A percentile compares a stretch with the other conserved stretches of the same genome.
Evolutionary conservation across 495 filamentous ascomycete species (phyloP).

Genomic region (Xylaria intraflava): DNA sequence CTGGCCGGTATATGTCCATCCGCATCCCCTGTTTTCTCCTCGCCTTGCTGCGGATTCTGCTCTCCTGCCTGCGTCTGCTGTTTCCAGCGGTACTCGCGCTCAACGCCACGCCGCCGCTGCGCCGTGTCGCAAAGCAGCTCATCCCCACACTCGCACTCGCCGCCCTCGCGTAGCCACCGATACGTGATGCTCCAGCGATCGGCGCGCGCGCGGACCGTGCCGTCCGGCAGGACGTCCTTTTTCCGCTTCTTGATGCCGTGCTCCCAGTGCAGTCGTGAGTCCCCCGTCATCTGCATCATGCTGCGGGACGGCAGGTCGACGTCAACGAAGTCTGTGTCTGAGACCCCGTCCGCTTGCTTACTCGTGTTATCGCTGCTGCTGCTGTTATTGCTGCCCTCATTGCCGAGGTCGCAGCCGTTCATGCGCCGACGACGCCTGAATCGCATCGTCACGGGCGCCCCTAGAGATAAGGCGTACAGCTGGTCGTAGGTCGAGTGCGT

Average conservation of each 20-base stretch:
- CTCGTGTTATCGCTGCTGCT: not conserved
- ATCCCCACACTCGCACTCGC: conserved; percentile 18
- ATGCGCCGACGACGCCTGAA: conserved; percentile 9
- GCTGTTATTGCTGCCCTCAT: not conserved
- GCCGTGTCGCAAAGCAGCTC: conserved; percentile 17
- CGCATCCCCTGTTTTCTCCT: not conserved
- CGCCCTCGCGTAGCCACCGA: conserved; percentile 15
- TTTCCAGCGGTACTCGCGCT: conserved; percentile 15
- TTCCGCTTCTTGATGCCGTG: conserved; percentile 22
- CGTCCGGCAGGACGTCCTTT: conserved; percentile 17
- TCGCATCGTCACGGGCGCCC: conserved; percentile 14
- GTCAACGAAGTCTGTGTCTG: conserved; percentile 6
- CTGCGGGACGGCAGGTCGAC: conserved; percentile 16
- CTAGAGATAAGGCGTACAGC: conserved; percentile 16
- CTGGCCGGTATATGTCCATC: not conserved
- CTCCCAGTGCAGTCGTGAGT: conserved; percentile 18
- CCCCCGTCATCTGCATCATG: conserved; percentile 22
- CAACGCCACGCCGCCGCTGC: conserved; percentile 14
- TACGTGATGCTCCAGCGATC: conserved; percentile 22
- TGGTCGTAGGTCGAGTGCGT: conserved; percentile 19
- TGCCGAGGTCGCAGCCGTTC: too few relatives aligned
- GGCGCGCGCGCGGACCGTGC: conserved; percentile 9
- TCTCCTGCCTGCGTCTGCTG: not conserved
- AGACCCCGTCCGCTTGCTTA: not conserved
- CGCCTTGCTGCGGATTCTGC: not conserved